These are phyloP conservation scores for Plantago lanceolata DNA, from an alignment of 305 asterid species.

Conservation along the genomic window DNA sequence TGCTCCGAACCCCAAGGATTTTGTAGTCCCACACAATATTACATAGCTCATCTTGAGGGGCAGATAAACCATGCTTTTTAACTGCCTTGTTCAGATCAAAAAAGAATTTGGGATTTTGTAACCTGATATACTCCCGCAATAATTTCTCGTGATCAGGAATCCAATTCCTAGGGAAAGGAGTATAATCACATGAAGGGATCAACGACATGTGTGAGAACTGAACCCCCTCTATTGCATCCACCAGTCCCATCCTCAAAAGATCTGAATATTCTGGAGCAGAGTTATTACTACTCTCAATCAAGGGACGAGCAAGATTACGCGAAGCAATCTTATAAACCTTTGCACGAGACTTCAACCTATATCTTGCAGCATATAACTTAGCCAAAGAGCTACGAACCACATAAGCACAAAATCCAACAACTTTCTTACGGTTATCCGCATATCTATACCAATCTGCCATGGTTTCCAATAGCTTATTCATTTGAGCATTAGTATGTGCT, in stretches of 20 bases:
- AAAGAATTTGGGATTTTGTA: conserved; percentile 75
- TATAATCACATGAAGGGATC: conserved; percentile 80
- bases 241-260: conserved; percentile 88
- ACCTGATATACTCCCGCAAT: conserved; percentile 57
- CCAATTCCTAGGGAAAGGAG: conserved; percentile 90
- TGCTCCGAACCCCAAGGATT: conserved; percentile 54
- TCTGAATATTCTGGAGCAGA: conserved; percentile 93
- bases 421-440: conserved; percentile 87
- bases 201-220: conserved; percentile 72
- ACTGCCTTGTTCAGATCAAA: conserved; percentile 63
- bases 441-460: conserved; percentile 95
- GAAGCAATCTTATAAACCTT: conserved; percentile 86
- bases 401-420: conserved; percentile 89
- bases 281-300: conserved; percentile 68
- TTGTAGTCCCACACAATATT: conserved; percentile 79
- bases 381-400: conserved; percentile 85
- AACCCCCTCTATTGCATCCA: conserved; percentile 83
- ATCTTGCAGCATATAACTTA: conserved; percentile 85
- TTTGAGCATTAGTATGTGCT: conserved; percentile 89
- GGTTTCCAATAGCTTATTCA: conserved; percentile 86
- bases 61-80: conserved; percentile 45
- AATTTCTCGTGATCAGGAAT: conserved; percentile 75
- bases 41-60: conserved; percentile 75
- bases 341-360: conserved; percentile 87
- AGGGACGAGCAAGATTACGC: conserved; percentile 71